A percentile compares a stretch with the other conserved stretches of the same genome.
phyloP scores from a whole-genome alignment of 2,329 filamentous ascomycete species.

The Aquanectria penicillioides region DNA sequence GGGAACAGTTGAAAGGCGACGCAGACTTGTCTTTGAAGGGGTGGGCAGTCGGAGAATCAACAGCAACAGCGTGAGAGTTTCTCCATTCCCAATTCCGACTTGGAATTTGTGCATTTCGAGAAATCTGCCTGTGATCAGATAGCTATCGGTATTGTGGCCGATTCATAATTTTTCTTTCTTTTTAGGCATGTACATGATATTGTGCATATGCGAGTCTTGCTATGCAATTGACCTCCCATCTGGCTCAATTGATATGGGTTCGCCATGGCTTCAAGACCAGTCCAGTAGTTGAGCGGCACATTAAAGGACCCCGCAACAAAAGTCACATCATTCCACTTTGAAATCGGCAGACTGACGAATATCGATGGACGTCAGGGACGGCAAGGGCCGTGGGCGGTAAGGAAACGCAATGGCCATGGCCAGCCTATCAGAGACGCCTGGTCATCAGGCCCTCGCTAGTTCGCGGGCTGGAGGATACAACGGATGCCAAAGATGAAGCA shows the following conservation, averaged over 20 bases:
- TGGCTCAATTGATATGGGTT: slow-evolving; percentile 1
- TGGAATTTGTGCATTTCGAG: too few species aligned
- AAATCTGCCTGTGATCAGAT: too few species aligned
- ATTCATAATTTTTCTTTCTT: neutral
- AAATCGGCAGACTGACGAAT: slow-evolving; percentile 38
- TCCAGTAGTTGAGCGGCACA: neutral
- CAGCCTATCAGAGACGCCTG: neutral
- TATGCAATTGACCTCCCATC: neutral
- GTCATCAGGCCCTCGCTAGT: neutral
- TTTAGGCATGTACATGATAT: neutral
- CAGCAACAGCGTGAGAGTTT: neutral
- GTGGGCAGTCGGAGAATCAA: too few species aligned
- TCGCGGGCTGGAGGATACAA: too few species aligned
- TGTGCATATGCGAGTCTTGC: neutral
- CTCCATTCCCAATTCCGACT: neutral
- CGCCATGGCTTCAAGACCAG: neutral
- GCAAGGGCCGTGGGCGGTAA: slow-evolving; percentile 26
- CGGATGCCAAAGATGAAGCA: too few species aligned
- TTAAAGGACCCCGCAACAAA: slow-evolving; percentile 33
- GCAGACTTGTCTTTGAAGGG: too few species aligned
- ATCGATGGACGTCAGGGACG: slow-evolving; percentile 24
- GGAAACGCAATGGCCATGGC: neutral
- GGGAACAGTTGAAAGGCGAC: too few species aligned
- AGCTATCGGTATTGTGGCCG: slow-evolving; percentile 9
- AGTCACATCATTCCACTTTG: slow-evolving; percentile 39